Evolutionary conservation across 495 filamentous ascomycete genomes (phyloP), one percentile per base, ranked within the genome.

Genomic region (Tetracladium marchalianum): DNA sequence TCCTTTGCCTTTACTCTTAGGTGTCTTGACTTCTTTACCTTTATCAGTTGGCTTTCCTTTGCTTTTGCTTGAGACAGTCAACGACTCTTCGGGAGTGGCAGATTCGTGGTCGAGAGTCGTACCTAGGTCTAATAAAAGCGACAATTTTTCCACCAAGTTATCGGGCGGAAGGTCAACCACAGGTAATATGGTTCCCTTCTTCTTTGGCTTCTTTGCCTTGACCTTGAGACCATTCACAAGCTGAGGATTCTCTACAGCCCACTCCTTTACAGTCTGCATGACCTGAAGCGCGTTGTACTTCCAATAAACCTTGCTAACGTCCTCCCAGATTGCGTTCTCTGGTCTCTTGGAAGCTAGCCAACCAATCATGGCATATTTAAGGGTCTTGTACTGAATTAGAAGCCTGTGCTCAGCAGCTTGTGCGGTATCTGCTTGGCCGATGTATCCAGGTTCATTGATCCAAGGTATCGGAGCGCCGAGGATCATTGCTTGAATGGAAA

Each of bases 401-500:
- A 53, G 39, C 44, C 70, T 76, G 54, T 71, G 71, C 2, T 38
- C 39, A 8, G 61, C 34, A 1, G 59, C 61, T 9, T 45, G 34
- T 2, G 39, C 27, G 11, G 56, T 51, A 33, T 64, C 48, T 4
- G 48, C 22, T 5, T 27, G 12, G 4, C 35, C 27, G 45, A 75
- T 68, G 22, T 58, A 56, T 11, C 72, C 69, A 0, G 78, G 77
- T 49, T 81, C 73, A 57, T 81, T 82, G 63, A 69, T 71, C 60
- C 65, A 73, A 3, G 79, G 79, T 19, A 73, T 44, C 8, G 46
- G 41, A 4, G 70, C 71, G 43, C 66, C 71, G 43, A 83, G 67
- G 33, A 83, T 68, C 76, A 83, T 78, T 24, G 69, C 66, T 53
- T 81, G 78, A 41, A 83, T 72, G 35, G 69, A 75, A 10, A 82